A percentile compares a stretch with the other conserved stretches of the same genome.
phyloP scores from a whole-genome alignment of 2,329 filamentous ascomycete species.

The Mollisiaceae sp. region DNA sequence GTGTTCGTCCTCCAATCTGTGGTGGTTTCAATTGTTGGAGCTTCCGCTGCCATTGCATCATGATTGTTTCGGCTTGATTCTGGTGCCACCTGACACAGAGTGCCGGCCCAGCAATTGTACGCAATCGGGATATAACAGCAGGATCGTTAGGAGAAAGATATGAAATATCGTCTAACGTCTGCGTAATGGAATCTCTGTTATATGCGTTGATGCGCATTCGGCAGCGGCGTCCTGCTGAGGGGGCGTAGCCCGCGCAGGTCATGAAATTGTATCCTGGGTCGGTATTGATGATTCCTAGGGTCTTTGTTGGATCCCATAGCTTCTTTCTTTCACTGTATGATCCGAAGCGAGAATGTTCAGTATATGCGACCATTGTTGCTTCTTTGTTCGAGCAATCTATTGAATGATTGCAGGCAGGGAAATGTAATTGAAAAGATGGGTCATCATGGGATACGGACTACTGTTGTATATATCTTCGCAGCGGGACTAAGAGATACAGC shows the following conservation, averaged over 20 bases:
- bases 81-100: constrained; percentile 30
- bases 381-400: constrained; percentile 1
- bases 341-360: constrained; percentile 4
- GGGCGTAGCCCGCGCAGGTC: constrained; percentile 30
- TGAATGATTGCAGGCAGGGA: constrained; percentile 8
- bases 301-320: constrained; percentile 29
- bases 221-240: constrained; percentile 28
- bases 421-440: background rate
- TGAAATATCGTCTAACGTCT: constrained; percentile 26
- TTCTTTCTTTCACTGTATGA: constrained; percentile 15
- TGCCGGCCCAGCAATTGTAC: constrained; percentile 20
- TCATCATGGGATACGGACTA: background rate
- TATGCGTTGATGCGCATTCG: constrained; percentile 20
- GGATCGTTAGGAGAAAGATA: constrained; percentile 24
- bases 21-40: constrained; percentile 13
- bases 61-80: constrained; percentile 21
- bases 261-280: constrained; percentile 20
- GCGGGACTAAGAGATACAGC: background rate
- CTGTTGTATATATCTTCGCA: background rate
- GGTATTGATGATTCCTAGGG: constrained; percentile 27
- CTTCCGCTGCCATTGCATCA: constrained; percentile 24
- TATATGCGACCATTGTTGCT: constrained; percentile 8
- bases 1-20: constrained; percentile 2
- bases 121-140: constrained; percentile 17
- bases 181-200: constrained; percentile 22